Conservation (phyloP, 257 asterid species). For the Solanum ossicruentum region DNA sequence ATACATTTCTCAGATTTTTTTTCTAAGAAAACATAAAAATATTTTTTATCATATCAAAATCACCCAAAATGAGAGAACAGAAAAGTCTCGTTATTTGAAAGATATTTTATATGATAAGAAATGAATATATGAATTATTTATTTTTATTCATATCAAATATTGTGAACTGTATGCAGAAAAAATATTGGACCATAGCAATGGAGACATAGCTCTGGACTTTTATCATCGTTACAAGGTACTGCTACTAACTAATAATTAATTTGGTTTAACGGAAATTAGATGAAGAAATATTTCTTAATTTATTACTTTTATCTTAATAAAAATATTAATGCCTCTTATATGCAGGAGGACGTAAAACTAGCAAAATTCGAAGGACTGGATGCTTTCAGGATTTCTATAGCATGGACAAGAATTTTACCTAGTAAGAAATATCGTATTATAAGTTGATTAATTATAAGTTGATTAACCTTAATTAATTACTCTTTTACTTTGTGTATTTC, state of each 20-base stretch:
- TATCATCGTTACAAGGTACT: conserved; percentile 43
- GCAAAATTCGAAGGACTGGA: conserved; percentile 29
- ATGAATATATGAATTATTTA: no score
- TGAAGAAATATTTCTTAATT: background rate
- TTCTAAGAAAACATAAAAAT: no score
- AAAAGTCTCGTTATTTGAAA: no score
- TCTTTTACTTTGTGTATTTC: background rate
- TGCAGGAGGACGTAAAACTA: conserved; percentile 42
- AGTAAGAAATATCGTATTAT: conserved; percentile 13
- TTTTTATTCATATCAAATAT: background rate
- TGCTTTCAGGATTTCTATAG: conserved; percentile 53
- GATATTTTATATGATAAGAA: no score
- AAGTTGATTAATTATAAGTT: background rate
- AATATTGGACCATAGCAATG: conserved; percentile 28
- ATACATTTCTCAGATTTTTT: no score
- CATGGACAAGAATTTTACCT: conserved; percentile 61
- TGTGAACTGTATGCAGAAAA: conserved; percentile 17
- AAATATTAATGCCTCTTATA: background rate
- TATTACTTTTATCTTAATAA: background rate
- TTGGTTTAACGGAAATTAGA: background rate
- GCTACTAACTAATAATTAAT: background rate
- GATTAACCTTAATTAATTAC: background rate
- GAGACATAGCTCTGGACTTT: conserved; percentile 41
- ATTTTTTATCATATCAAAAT: no score
- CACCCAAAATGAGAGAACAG: no score